These are phyloP conservation scores for Firmiana major DNA, from an alignment of 345 rosid species.

Conservation along the genomic window DNA sequence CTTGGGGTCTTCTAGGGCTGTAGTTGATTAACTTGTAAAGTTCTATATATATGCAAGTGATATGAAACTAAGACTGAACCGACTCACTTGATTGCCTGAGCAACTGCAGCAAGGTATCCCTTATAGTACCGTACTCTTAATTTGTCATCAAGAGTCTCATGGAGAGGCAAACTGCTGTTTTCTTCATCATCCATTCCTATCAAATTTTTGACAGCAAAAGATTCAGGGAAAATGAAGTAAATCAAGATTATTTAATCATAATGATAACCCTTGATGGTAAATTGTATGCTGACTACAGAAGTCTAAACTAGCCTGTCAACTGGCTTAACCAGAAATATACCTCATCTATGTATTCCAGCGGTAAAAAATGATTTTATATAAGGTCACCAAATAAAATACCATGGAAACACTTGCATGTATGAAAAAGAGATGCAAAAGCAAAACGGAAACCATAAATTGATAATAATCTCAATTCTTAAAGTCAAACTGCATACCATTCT, in stretches of 20 bases:
- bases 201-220: not conserved
- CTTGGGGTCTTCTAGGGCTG: not conserved
- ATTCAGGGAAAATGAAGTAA: not conserved
- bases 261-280: not conserved
- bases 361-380: not conserved
- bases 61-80: not conserved
- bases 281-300: not conserved
- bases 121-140: slow-evolving; percentile 61
- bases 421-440: not conserved
- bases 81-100: slow-evolving; percentile 70
- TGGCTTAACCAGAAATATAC: not conserved
- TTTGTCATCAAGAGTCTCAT: slow-evolving; percentile 85
- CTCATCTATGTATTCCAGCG: too few relatives aligned
- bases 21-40: not conserved
- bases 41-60: not conserved
- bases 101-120: slow-evolving; percentile 67
- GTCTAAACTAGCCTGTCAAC: not conserved
- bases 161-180: slow-evolving; percentile 44
- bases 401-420: not conserved
- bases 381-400: not conserved
- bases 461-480: not conserved
- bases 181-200: slow-evolving; percentile 98
- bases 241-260: not conserved
- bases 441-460: not conserved
- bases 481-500: slow-evolving; percentile 53